Conservation (phyloP, 345 rosid species). For the Syzygium jambos region DNA sequence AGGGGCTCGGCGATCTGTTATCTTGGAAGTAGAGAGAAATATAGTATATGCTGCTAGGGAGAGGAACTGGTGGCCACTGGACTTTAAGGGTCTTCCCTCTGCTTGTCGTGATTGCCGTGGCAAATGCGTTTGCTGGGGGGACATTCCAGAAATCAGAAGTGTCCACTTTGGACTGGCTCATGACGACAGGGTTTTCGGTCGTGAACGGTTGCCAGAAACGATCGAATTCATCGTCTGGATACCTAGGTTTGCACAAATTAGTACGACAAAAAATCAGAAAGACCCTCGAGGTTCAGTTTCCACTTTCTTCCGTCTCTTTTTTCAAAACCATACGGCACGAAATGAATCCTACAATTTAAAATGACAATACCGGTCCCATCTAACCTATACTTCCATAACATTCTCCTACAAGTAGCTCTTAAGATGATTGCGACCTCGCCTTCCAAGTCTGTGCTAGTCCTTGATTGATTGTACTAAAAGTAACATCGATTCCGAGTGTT, state of each 20-base stretch:
- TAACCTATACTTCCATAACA: not conserved
- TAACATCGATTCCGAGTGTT: not conserved
- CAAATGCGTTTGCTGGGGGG: conserved; percentile 53
- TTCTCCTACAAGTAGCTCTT: not conserved
- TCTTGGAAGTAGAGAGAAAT: conserved; percentile 84
- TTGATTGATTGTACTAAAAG: not conserved
- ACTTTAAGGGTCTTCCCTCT: conserved; percentile 42
- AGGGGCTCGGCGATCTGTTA: conserved; percentile 35
- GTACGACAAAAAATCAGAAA: not conserved
- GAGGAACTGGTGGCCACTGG: conserved; percentile 49
- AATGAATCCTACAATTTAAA: not conserved
- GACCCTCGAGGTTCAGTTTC: not conserved
- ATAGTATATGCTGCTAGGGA: conserved; percentile 59
- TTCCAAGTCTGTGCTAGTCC: not conserved
- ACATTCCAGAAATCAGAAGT: conserved; percentile 62
- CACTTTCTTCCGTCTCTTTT: not conserved
- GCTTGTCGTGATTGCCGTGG: conserved; percentile 42
- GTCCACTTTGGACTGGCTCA: conserved; percentile 24
- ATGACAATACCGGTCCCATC: not conserved
- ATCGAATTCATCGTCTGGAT: not conserved
- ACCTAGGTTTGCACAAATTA: not conserved
- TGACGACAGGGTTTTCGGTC: conserved; percentile 52
- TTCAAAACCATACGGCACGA: not conserved
- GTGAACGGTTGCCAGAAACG: not conserved
- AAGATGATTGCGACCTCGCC: not conserved